Conservation (phyloP, 805 yeast genomes). For the Kodamaea nitidulidarum region DNA sequence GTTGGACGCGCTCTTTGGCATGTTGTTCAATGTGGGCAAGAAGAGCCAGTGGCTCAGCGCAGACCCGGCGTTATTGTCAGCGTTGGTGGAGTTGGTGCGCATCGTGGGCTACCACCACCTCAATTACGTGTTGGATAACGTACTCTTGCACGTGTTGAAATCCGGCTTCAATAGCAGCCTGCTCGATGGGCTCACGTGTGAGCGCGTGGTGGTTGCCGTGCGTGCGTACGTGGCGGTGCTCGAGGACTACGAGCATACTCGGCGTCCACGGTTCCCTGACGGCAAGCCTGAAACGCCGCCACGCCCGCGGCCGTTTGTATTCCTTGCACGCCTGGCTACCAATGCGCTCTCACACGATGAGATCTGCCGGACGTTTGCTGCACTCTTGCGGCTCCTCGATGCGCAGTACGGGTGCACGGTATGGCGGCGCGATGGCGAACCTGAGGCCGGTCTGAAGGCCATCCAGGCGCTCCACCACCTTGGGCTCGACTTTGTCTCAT, state of each 20-base stretch:
- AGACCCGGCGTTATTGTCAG: conserved; percentile 57
- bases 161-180: conserved; percentile 53
- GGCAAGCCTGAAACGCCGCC: conserved; percentile 27
- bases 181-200: conserved; percentile 64
- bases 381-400: conserved; percentile 58
- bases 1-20: conserved; percentile 58
- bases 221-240: conserved; percentile 70
- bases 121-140: conserved; percentile 75
- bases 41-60: conserved; percentile 76
- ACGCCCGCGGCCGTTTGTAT: conserved; percentile 23
- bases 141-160: conserved; percentile 65
- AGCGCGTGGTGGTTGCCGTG: conserved; percentile 64
- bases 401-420: conserved; percentile 43
- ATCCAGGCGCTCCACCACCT: conserved; percentile 36
- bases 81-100: conserved; percentile 70
- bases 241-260: conserved; percentile 50
- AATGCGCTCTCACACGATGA: conserved; percentile 64
- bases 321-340: conserved; percentile 41
- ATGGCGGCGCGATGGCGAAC: conserved; percentile 18
- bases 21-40: conserved; percentile 46
- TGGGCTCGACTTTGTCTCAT: conserved; percentile 34
- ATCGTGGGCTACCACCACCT: conserved; percentile 75
- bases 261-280: conserved; percentile 72
- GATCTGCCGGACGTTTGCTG: conserved; percentile 54
- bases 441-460: conserved; percentile 22